A percentile compares a stretch with the other conserved stretches of the same genome.
These are phyloP conservation scores for Leccinum subrobustum DNA, from an alignment of 1,284 basidiomycete species.

Conservation along the genomic window DNA sequence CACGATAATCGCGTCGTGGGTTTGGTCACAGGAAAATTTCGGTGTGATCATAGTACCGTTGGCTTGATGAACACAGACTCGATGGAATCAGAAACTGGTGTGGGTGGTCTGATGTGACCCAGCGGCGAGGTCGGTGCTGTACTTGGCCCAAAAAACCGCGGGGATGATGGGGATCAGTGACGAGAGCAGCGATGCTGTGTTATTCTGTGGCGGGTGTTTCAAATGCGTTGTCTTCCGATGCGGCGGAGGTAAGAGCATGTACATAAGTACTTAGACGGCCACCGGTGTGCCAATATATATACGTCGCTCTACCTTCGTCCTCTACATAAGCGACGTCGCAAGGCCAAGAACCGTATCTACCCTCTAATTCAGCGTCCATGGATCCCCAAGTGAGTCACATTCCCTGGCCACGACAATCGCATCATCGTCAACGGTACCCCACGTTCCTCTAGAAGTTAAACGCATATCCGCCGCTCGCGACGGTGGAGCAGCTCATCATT, in stretches of 20 bases:
- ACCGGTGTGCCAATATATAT: background rate
- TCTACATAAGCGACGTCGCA: constrained; percentile 10
- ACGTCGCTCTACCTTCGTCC: background rate
- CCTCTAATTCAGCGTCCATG: constrained; percentile 38
- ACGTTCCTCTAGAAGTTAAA: constrained; percentile 51
- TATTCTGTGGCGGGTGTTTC: background rate
- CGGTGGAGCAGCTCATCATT: constrained; percentile 71
- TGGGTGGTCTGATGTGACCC: background rate
- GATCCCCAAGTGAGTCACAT: constrained; percentile 54
- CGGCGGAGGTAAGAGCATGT: too few relatives aligned
- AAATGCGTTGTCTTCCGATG: too few relatives aligned
- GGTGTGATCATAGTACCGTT: constrained; percentile 69
- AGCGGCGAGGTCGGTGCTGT: background rate
- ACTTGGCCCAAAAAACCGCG: constrained; percentile 2
- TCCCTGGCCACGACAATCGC: background rate
- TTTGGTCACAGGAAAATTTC: constrained; percentile 72
- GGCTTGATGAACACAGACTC: background rate
- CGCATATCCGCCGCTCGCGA: constrained; percentile 65
- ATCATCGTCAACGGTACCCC: constrained; percentile 3
- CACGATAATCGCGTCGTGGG: constrained; percentile 54
- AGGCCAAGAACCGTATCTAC: background rate
- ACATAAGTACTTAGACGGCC: too few relatives aligned
- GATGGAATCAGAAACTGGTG: background rate
- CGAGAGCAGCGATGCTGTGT: background rate
- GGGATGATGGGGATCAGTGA: constrained; percentile 4